Base-by-base conservation (phyloP, 2,329 filamentous ascomycete genomes). In the Xylariaceae sp. region DNA sequence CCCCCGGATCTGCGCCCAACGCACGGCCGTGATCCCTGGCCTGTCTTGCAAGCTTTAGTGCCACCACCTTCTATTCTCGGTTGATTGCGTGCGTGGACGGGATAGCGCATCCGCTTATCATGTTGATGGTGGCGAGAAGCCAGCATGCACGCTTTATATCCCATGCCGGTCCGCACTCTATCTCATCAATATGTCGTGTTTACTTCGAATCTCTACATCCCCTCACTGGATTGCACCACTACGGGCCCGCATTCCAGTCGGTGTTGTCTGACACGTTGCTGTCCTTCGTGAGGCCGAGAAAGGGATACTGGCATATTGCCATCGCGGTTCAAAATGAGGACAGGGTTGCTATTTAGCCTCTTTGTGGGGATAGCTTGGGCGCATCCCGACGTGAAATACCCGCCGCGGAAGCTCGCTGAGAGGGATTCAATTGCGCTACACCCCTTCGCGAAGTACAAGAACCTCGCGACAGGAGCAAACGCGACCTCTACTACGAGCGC, bases 11-110 rank as follows among this genome's bases (percentile, higher is more conserved):
- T 8, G 13, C 32, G 37, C 11, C 9, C 9, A 21, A 23, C 8
- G 9, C 37, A 8, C 37, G 7, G 37, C n/a, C 11, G 8, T 6
- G 13, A 30, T 8, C n/a, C 27, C 27, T n/a, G 8, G 27, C 27
- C 8, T 8, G 27, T 30, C 27, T n/a, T 30, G 8, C 8, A n/a
- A 8, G 40, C 33, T 56, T 59, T 57, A 53, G 59, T 53, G 44
- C 44, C 24, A 58, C 58, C 55, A 63, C 61, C 61, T 63, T 62
- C 61, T 62, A 16, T 58, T 63, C 57, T 59, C 57, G 59, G 61
- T 57, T 59, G 59, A 58, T 62, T 50, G 53, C 39, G 52, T 53
- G 35, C 53, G 53, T 50, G 44, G 44, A 50, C 11, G 21, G 15
- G 36, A 30, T 42, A 39, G 26, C 33, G 30, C 18, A 26, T 23